Evolutionary conservation across 352 stramenopile genomes (phyloP), one percentile per base, ranked within the genome.

Genomic region (Pythium brassicae): DNA sequence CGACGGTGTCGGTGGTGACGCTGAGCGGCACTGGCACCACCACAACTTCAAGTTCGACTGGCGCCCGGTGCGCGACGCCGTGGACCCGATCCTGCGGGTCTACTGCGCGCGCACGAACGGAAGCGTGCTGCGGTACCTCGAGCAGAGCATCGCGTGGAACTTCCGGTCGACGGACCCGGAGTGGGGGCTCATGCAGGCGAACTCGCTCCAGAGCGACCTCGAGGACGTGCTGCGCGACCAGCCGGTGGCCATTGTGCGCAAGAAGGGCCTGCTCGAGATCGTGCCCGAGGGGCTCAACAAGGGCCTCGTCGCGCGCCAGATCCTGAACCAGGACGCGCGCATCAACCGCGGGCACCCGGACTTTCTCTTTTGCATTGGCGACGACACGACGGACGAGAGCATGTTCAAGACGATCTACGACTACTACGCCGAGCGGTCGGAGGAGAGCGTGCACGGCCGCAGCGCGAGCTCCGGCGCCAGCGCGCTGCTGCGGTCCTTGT

Each of bases 151-250:
- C 53, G 91, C 91, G 39, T 99, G 96, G 96, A 97, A 96, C 61
- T 99, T 98, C 67, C 97, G 97, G 56, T 97, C 87, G 17, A 97
- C 91, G 10, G 96, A 99, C 75, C 95, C 95, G 5, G 96, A 99
- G 64, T 99, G 95, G 95, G 96, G 95, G 4, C 85, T 94, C 2
- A 74, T 98, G 44, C 94, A 98, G 68, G 94, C 95, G 17, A 97
- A 97, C 55, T 94, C 96, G 56, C 68, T 99, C 51, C 83, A 94
- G 50, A 79, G 60, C n/a, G 81, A 95, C 53, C 61, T 95, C 9
- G 82, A 92, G 56, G 78, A 92, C 49, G 83, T 87, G 22, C 63
- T 95, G 40, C 74, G 74, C 19, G 83, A 93, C 48, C 62, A 85
- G 3, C 80, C 81, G 0, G 81, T 95, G 12, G 83, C 70, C 42